A percentile compares a stretch with the other conserved stretches of the same genome.
phyloP scores from a whole-genome alignment of 1,139 yeast species.

The Arxiozyma heterogenica region DNA sequence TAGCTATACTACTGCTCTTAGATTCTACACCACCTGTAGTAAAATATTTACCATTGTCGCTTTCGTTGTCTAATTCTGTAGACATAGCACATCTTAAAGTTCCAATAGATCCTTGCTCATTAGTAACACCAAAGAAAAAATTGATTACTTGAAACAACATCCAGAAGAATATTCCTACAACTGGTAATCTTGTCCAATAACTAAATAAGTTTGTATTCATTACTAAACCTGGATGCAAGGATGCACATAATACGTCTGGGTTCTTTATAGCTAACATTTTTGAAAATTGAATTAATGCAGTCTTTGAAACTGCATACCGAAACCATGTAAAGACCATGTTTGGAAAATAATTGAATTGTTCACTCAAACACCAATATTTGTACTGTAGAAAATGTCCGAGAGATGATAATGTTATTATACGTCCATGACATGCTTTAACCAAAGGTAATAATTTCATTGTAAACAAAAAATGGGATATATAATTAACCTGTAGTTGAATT shows the following conservation, averaged over 20 bases:
- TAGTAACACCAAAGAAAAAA: slow-evolving; percentile 56
- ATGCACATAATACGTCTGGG: slow-evolving; percentile 54
- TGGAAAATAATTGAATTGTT: slow-evolving; percentile 52
- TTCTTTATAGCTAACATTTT: slow-evolving; percentile 56
- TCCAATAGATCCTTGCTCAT: slow-evolving; percentile 64
- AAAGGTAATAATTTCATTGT: slow-evolving; percentile 53
- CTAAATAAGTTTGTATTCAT: slow-evolving; percentile 68
- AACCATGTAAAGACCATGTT: slow-evolving; percentile 66
- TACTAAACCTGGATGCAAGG: slow-evolving; percentile 82
- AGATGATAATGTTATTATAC: slow-evolving; percentile 63
- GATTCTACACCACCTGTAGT: slow-evolving; percentile 51
- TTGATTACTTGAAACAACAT: slow-evolving; percentile 60
- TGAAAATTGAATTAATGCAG: slow-evolving; percentile 69
- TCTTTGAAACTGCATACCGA: slow-evolving; percentile 71
- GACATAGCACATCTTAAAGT: slow-evolving; percentile 58
- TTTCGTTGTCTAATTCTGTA: slow-evolving; percentile 39
- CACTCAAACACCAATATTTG: slow-evolving; percentile 41
- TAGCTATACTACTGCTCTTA: slow-evolving; percentile 50
- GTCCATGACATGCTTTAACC: slow-evolving; percentile 37
- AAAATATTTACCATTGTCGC: slow-evolving; percentile 63
- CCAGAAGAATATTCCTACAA: slow-evolving; percentile 66
- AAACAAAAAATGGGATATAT: slow-evolving; percentile 63
- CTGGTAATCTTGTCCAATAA: slow-evolving; percentile 70
- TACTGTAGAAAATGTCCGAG: slow-evolving; percentile 56
- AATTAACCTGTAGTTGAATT: slow-evolving; percentile 72